Evolutionary conservation across 371 early-diverging fungal genomes (phyloP), one percentile per base, ranked within the genome.

Genomic region (Syncephalastrum racemosum): DNA sequence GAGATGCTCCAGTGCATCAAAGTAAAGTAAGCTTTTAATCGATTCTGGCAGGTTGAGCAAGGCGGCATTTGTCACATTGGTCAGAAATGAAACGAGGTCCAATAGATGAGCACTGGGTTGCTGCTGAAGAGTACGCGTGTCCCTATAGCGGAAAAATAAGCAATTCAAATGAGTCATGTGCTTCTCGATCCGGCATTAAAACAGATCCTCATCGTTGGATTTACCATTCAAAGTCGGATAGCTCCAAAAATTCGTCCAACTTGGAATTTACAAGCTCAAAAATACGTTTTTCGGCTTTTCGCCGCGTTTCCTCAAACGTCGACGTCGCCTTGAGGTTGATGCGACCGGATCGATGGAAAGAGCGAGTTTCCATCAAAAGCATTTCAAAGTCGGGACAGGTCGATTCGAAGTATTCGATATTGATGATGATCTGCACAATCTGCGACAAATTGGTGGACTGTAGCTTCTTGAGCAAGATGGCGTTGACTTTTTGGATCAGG

Each of bases 161-260:
- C n/a, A 36, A 50, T 47, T 44, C 16, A 16, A 10, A 40, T 24
- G 20, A 54, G 31, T 50, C 19, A 23, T 7, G 36, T 31, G 36
- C 36, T 31, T 31, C 36, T 31, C 12, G 5, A 2, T 2, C 12
- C 36, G 10, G 36, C 4, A 49, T 44, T 3, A 19, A 40, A 45
- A 42, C 41, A 18, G 13, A 15, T 16, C 13, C 13, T 27, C 5
- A 16, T 47, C 25, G 22, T 31, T 47, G 40, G 39, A 41, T 58
- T 42, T 54, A 82, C 92, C 92, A 94, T 23, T 95, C 92, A 62
- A 92, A 93, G 58, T 90, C 91, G 7, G 90, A 82, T 23, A 88
- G 49, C 48, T 90, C 89, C 43, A 94, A 68, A 51, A 91, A 91
- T 44, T 87, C 87, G 61, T 93, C 91, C 50, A 92, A 73, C 65